These are phyloP conservation scores for Prunus padus DNA, from an alignment of 306 rosid genomes.

Conservation along the genomic window DNA sequence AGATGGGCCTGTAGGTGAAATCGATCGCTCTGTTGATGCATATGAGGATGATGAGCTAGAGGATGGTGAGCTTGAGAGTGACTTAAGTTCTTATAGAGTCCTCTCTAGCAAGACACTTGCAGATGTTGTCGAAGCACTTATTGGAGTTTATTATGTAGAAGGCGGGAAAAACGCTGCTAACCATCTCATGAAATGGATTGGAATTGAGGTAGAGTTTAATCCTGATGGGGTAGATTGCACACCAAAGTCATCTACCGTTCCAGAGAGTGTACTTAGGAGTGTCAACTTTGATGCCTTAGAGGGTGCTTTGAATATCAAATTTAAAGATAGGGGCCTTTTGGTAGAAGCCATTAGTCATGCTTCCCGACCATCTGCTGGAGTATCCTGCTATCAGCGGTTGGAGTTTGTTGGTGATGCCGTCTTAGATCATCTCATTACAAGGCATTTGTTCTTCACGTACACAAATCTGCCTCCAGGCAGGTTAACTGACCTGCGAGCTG, in stretches of 20 bases:
- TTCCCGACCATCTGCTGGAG: slow-evolving; percentile 96
- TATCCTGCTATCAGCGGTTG: slow-evolving; percentile 95
- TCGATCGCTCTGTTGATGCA: slow-evolving; percentile 31
- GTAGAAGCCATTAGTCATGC: slow-evolving; percentile 97
- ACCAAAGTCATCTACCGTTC: slow-evolving; percentile 54
- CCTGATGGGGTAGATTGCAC: slow-evolving; percentile 61
- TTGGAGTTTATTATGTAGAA: slow-evolving; percentile 91
- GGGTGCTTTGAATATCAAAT: slow-evolving; percentile 62
- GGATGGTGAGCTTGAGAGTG: slow-evolving; percentile 92
- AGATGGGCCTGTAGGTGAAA: slow-evolving; percentile 33
- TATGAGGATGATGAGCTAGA: slow-evolving; percentile 75
- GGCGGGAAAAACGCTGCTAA: slow-evolving; percentile 90
- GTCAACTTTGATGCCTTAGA: slow-evolving; percentile 78
- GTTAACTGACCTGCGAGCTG: slow-evolving; percentile 95
- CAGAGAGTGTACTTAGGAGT: slow-evolving; percentile 70
- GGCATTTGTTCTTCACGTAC: slow-evolving; percentile 90
- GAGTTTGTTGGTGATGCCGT: slow-evolving; percentile 99
- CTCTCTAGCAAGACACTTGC: slow-evolving; percentile 99
- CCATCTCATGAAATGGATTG: slow-evolving; percentile 96
- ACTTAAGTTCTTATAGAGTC: slow-evolving; percentile 92
- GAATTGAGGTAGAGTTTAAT: slow-evolving; percentile 85
- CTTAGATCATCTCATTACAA: slow-evolving; percentile 92
- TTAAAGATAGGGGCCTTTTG: slow-evolving; percentile 75
- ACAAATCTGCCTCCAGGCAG: slow-evolving; percentile 95
- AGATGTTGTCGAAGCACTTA: slow-evolving; percentile 95